Base-by-base conservation (phyloP, 192 early-diverging fungal species). In the Piromyces finnis region DNA sequence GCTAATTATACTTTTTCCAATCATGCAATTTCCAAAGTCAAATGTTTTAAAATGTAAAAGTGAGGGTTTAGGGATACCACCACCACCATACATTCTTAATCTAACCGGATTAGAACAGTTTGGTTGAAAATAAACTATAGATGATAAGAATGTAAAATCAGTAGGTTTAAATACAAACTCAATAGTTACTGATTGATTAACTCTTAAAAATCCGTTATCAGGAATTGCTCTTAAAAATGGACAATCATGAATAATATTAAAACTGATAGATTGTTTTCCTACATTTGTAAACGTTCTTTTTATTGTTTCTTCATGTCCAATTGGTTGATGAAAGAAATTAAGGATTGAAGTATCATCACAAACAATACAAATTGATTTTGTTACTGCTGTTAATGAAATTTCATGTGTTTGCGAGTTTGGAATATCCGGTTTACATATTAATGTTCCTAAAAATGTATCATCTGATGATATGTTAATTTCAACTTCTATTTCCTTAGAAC, bases 11-110 rank as follows among this genome's bases (percentile, higher is more conserved):
- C 91, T 88, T 77, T 91, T 91, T 30, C 90, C 90, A 29, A 90
- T 90, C 89, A 91, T 90, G 81, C 90, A 91, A 80, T 91, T 88
- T 29, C 90, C 90, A 81, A 91, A 91, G 79, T 91, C 90, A 82
- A 91, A 91, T 36, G 88, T 77, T 29, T 88, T 81, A 81, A 91
- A 89, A 78, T 85, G 83, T 7, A 83, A 29, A 9, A 91, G 79
- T 26, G 90, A 91, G 27, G 86, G 84, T 79, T 88, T 90, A 3
- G 88, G 87, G 79, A 84, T 85, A 0, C 90, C 90, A 27, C 90
- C 90, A 16, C 85, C 90, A 28, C 90, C 90, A 82, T 82, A 87
- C 85, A 91, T 88, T 78, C 88, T 91, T 26, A 91, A 81, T 30
- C 88, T 82, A 79, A 91, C 88, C 5, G 84, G 87, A 81, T 91